Base-by-base conservation (phyloP, 805 yeast genomes). In the Saturnispora halmiae region DNA sequence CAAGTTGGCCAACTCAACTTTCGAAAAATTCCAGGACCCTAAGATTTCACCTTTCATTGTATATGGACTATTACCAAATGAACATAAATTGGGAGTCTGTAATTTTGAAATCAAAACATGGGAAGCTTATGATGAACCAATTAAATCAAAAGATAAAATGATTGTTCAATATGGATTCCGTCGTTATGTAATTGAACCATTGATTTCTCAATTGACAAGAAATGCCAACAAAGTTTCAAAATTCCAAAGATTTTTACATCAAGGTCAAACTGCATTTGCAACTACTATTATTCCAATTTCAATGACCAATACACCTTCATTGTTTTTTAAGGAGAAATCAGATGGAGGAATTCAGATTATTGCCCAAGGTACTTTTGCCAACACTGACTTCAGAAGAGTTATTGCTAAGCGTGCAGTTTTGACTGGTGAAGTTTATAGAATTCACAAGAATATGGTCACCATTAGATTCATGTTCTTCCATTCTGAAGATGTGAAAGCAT, bases 381-480 rank as follows among this genome's bases (percentile, higher is more conserved):
- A 85, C 57, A 74, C 88, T 33, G 96, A 92, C 61, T 84, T 82
- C 54, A 72, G 80, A 11, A 75, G 97, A 60, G 72, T 90, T 20
- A 57, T 88, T 41, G 95, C 94, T 25, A 87, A 90, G 71, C 75
- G 97, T 58, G 79, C 81, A 4, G 77, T 92, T 5, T 65, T 92
- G 41, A 92, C 97, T 0, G 98, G 98, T 43, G 87, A 86, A 51
- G 95, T 96, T 33, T 79, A 87, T 63, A 92, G 88, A 69, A 88
- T 92, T 53, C 96, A 94, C 69, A 90, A 85, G 66, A 76, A 72
- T 45, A 83, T 88, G 31, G 85, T 92, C 48, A 92, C 98, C 2
- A 73, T 92, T 44, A 79, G 97, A 51, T 92, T 87, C 73, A 92
- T 92, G 99, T 92, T 92, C 70, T 90, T 90, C 78, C 85, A 80